Conservation (phyloP, 345 rosid genomes). For the Citrus trifoliata region DNA sequence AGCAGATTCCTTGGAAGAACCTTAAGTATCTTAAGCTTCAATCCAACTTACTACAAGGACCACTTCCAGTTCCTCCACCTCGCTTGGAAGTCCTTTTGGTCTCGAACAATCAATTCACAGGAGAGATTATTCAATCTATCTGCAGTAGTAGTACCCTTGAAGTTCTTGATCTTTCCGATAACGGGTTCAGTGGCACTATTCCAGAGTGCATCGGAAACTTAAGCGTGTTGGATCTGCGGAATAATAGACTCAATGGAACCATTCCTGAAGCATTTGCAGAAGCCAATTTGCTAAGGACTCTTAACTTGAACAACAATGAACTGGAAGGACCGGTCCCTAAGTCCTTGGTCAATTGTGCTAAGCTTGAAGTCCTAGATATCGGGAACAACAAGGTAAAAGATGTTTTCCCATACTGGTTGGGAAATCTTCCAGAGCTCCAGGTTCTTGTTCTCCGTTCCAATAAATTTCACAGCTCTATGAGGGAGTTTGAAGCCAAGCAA, state of each 20-base stretch:
- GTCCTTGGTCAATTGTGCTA: neutral
- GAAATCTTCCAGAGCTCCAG: neutral
- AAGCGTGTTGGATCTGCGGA: neutral
- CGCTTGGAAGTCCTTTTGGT: neutral
- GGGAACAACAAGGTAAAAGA: neutral
- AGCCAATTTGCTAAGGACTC: neutral
- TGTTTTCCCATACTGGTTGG: neutral
- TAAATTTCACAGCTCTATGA: neutral
- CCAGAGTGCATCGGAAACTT: neutral
- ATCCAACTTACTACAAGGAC: conserved; percentile 8
- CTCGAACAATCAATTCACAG: neutral
- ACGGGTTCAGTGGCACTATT: conserved; percentile 5
- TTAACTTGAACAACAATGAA: neutral
- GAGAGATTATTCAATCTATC: neutral
- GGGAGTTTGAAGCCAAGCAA: no score
- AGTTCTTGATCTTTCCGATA: neutral
- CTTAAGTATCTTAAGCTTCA: neutral
- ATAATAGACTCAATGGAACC: neutral
- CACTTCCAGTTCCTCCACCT: neutral
- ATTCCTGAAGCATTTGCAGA: neutral
- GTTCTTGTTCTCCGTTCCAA: neutral
- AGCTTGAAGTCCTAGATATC: neutral
- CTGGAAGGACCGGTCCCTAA: neutral
- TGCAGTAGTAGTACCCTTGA: neutral
- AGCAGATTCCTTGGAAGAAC: neutral